phyloP scores from a whole-genome alignment of 768 basidiomycete genomes.

The Suillus clintonianus region DNA sequence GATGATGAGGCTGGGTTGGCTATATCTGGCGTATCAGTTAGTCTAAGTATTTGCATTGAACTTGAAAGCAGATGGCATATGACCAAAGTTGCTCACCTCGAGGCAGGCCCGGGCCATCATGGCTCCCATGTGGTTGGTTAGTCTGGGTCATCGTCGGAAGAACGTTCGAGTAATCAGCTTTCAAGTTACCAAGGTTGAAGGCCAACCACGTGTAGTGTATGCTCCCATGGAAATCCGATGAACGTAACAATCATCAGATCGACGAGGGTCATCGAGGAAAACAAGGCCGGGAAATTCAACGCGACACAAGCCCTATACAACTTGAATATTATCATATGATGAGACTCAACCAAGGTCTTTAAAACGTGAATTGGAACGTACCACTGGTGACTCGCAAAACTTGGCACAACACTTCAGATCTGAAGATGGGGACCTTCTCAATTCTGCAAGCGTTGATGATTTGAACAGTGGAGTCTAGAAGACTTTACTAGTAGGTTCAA shows the following conservation, averaged over 20 bases:
- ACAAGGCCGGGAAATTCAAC: constrained; percentile 60
- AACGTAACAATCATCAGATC: constrained; percentile 66
- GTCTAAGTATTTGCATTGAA: neutral
- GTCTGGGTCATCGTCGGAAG: neutral
- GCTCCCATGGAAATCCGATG: neutral
- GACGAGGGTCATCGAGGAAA: constrained; percentile 69
- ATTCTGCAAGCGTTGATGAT: neutral
- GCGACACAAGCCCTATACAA: constrained; percentile 63
- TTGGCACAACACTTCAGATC: neutral
- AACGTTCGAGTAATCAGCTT: neutral
- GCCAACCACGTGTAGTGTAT: constrained; percentile 16
- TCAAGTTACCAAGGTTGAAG: constrained; percentile 57
- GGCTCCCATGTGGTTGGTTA: neutral
- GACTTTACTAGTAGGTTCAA: too few species aligned
- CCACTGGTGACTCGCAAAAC: neutral
- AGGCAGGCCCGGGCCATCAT: neutral
- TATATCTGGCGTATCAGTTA: neutral
- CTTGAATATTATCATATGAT: too few species aligned
- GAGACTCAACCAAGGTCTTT: neutral
- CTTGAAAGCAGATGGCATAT: neutral
- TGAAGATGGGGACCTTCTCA: neutral
- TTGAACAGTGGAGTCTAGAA: too few species aligned
- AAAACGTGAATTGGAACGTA: neutral
- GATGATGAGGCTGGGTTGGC: neutral
- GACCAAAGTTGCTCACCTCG: neutral